Evolutionary conservation across 1,139 yeast species (phyloP), one percentile per base, ranked within the genome.

Genomic region (Sporopachydermia cereana): DNA sequence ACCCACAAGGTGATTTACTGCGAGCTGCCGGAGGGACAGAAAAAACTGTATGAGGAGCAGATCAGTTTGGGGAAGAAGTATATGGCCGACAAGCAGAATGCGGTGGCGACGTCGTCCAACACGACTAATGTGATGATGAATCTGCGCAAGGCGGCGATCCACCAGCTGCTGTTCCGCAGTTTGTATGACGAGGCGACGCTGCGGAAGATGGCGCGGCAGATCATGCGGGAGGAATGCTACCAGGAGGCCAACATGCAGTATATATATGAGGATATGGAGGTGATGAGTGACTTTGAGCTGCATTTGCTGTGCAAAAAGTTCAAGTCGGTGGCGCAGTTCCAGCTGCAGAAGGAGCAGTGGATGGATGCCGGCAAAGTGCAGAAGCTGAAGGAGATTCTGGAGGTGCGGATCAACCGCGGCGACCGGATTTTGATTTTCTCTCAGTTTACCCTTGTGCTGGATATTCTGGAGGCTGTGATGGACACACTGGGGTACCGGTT

Each of bases 201-300:
- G 47, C 58, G 63, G 43, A 58, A 67, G 44, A 91, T 91, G 97
- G 73, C 96, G 41, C 72, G 69, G 50, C 77, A 71, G 22, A 88
- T 91, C 44, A 79, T 84, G 80, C 71, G 70, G 47, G 96, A 89
- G 55, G 86, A 88, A 1, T 79, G 76, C 48, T 91, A 91, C 62
- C 77, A 72, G 48, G 66, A 67, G 43, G 96, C 97, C 20, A 88
- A 85, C 59, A 67, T 71, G 51, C 67, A 73, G 41, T 89, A 72
- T 57, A 88, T 91, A 47, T 76, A 61, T 55, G 98, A 91, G 63
- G 99, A 91, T 61, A 89, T 91, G 97, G 78, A 79, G 58, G 88
- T 84, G n/a, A 86, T 93, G 96, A 74, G 85, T 12, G 99, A 91
- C 65, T 84, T 76, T 59, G 98, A 93, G 62, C 71, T 91, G 47